Percentiles rank a stretch among this genome's conserved stretches.
Evolutionary conservation across 108 stramenopile species (phyloP).

Genomic region (Nitzschia sp.): DNA sequence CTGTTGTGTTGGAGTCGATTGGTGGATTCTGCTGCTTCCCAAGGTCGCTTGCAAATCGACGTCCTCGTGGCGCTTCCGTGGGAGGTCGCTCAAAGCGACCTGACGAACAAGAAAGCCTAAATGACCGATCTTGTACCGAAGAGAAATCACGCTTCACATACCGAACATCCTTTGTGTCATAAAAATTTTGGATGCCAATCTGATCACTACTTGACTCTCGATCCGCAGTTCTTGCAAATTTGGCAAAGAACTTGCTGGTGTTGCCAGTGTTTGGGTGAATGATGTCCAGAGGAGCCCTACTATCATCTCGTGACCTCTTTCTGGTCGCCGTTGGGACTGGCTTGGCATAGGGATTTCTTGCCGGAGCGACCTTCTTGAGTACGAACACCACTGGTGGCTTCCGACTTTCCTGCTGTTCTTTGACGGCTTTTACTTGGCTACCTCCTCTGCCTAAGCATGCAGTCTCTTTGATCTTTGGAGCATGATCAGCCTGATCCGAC

Average conservation of each 20-base stretch:
- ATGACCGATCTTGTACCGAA: neutral
- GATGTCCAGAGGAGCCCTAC: neutral
- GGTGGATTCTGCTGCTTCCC: too few species aligned
- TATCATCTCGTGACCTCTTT: neutral
- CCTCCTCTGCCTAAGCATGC: too few species aligned
- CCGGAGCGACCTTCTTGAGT: neutral
- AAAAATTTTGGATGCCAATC: too few species aligned
- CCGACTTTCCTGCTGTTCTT: neutral
- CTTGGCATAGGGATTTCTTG: neutral
- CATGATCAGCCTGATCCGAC: neutral
- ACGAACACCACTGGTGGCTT: neutral
- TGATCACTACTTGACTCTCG: too few species aligned
- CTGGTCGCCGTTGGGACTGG: neutral
- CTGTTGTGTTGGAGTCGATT: too few species aligned
- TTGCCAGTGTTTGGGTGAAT: neutral
- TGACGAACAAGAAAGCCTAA: neutral
- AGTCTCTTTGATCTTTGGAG: neutral
- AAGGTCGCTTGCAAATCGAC: too few species aligned
- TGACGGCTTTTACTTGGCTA: neutral
- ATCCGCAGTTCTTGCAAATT: neutral
- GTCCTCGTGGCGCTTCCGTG: neutral
- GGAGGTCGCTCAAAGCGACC: neutral
- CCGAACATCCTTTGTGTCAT: too few species aligned
- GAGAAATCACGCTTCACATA: slow-evolving; percentile 5
- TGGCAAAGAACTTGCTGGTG: neutral